Evolutionary conservation across 768 basidiomycete species (phyloP).

Genomic region (Naganishia friedmannii): DNA sequence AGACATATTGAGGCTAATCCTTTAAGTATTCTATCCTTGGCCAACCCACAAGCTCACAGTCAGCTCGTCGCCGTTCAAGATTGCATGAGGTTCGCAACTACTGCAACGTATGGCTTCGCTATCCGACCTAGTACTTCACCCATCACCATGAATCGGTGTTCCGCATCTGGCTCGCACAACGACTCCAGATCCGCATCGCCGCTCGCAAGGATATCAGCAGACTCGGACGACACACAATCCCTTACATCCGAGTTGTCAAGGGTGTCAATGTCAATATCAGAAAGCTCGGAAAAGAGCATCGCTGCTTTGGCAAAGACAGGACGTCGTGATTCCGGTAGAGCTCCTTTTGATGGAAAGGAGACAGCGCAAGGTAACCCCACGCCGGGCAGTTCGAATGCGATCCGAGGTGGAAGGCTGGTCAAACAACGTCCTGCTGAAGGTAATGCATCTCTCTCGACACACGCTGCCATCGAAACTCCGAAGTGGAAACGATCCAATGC

Average conservation of each 20-base stretch:
- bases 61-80: neutral
- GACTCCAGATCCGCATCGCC: neutral
- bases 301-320: neutral
- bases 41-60: neutral
- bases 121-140: neutral
- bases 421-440: neutral
- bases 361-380: too few species aligned
- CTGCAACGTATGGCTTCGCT: neutral
- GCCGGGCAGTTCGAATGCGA: too few species aligned
- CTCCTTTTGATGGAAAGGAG: neutral
- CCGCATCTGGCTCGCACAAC: neutral
- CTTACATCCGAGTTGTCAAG: neutral
- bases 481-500: neutral
- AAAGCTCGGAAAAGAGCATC: neutral
- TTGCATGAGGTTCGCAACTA: neutral
- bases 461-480: neutral
- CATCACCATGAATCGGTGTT: neutral
- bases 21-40: too few species aligned
- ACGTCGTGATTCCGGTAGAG: neutral
- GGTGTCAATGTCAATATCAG: constrained; percentile 5
- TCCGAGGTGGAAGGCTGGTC: neutral
- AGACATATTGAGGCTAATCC: too few species aligned
- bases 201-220: neutral
- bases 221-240: neutral
- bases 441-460: neutral